Percentiles rank a stretch among this genome's conserved stretches.
phyloP scores from a whole-genome alignment of 208 protist species.

The Leishmania aethiopica region DNA sequence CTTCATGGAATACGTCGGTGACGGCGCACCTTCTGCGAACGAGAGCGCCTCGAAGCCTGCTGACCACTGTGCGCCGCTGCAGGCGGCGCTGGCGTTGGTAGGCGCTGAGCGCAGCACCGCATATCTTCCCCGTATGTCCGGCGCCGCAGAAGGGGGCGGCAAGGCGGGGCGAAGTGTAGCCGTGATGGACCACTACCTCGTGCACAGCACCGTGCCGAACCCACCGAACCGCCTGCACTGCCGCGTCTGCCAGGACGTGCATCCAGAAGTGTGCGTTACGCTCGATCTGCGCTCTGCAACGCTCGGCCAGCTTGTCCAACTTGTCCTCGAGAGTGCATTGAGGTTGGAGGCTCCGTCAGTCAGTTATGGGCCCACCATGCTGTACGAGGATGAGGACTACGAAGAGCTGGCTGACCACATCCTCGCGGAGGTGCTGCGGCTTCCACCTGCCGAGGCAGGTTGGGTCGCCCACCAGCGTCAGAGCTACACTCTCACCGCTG shows the following conservation, averaged over 20 bases:
- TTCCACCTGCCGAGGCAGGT: not conserved
- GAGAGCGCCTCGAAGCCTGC: not conserved
- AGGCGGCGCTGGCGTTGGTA: not conserved
- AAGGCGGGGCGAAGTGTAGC: not conserved
- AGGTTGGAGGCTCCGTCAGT: conserved; percentile 53
- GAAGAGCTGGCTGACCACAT: conserved; percentile 43
- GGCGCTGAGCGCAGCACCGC: not conserved
- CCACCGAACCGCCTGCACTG: conserved; percentile 44
- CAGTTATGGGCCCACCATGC: conserved; percentile 35
- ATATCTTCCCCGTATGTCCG: too few relatives aligned
- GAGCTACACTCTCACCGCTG: conserved; percentile 42
- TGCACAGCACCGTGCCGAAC: conserved; percentile 60
- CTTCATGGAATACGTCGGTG: conserved; percentile 8
- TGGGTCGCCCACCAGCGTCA: not conserved
- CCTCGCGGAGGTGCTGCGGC: conserved; percentile 30
- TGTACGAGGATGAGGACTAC: conserved; percentile 86
- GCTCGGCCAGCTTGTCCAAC: conserved; percentile 46
- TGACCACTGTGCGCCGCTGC: not conserved
- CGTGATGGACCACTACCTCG: conserved; percentile 49
- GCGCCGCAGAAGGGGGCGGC: not conserved
- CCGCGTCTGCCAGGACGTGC: conserved; percentile 56
- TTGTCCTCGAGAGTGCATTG: conserved; percentile 38
- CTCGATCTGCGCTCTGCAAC: conserved; percentile 38
- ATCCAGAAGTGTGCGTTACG: conserved; percentile 45
- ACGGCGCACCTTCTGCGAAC: not conserved